Conservation (phyloP, 2,329 filamentous ascomycete species). For the Alternaria infectoria region DNA sequence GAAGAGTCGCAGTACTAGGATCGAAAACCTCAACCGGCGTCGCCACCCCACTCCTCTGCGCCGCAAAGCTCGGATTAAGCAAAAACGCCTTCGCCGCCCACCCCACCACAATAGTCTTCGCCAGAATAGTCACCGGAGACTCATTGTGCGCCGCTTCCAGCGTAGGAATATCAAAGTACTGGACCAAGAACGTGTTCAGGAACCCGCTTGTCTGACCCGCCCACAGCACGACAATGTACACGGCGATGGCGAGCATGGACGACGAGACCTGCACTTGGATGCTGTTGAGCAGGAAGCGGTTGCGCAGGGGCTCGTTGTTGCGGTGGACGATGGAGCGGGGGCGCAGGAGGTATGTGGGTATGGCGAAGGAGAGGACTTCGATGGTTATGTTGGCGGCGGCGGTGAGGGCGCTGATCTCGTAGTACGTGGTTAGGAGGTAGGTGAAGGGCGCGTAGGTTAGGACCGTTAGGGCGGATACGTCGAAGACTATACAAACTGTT, state of each 20-base stretch:
- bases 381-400: conserved; percentile 68
- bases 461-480: conserved; percentile 56
- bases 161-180: conserved; percentile 75
- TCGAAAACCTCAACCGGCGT: conserved; percentile 62
- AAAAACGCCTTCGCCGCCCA: conserved; percentile 77
- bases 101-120: conserved; percentile 71
- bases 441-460: conserved; percentile 78
- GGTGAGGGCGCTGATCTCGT: conserved; percentile 69
- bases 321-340: conserved; percentile 69
- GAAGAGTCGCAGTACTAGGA: conserved; percentile 67
- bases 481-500: no score
- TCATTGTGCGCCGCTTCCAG: conserved; percentile 72
- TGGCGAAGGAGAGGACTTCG: conserved; percentile 70
- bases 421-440: conserved; percentile 80
- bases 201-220: conserved; percentile 68
- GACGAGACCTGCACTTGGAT: conserved; percentile 60
- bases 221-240: conserved; percentile 78
- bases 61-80: conserved; percentile 71
- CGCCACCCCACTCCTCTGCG: no score
- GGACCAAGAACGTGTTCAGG: conserved; percentile 73
- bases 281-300: conserved; percentile 52
- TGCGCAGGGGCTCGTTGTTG: conserved; percentile 54
- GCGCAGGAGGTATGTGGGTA: conserved; percentile 79
- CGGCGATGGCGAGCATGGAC: conserved; percentile 69
- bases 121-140: conserved; percentile 55